A percentile compares a stretch with the other conserved stretches of the same genome.
phyloP scores from a whole-genome alignment of 139 green algal species.

The Micractinium sp. region DNA sequence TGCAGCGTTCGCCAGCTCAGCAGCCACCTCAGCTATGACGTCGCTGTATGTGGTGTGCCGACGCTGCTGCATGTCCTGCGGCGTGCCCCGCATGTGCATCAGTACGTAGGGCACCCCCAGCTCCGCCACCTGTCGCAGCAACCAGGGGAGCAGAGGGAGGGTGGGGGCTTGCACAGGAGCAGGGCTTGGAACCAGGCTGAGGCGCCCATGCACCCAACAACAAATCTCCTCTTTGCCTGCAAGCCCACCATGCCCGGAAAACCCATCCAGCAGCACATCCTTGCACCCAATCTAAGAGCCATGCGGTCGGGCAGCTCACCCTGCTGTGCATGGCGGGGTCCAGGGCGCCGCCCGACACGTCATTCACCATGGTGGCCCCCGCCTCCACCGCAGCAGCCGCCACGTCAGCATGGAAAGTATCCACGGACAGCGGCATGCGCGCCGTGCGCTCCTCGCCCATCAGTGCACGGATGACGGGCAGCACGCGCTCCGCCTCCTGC shows the following conservation, averaged over 20 bases:
- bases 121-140: conserved; percentile 63
- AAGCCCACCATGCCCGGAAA: background rate
- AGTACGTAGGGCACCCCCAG: conserved; percentile 90
- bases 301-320: conserved; percentile 39
- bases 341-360: conserved; percentile 87
- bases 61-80: conserved; percentile 76
- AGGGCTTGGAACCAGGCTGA: background rate
- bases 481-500: conserved; percentile 81
- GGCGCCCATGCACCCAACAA: background rate
- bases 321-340: conserved; percentile 79
- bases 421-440: conserved; percentile 78
- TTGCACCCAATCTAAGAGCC: background rate
- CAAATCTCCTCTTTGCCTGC: background rate
- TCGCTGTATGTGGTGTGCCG: conserved; percentile 71
- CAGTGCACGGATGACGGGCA: conserved; percentile 82
- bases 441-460: conserved; percentile 39
- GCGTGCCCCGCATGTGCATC: conserved; percentile 96
- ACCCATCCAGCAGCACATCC: background rate
- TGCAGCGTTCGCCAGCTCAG: conserved; percentile 62
- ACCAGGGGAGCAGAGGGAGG: background rate
- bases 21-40: conserved; percentile 70
- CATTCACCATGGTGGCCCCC: conserved; percentile 95
- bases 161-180: background rate
- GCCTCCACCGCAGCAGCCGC: conserved; percentile 71
- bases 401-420: conserved; percentile 93